Percentiles rank a stretch among this genome's conserved stretches.
These are phyloP conservation scores for Xerocomellus intermedius DNA, from an alignment of 768 basidiomycete genomes.

Conservation along the genomic window DNA sequence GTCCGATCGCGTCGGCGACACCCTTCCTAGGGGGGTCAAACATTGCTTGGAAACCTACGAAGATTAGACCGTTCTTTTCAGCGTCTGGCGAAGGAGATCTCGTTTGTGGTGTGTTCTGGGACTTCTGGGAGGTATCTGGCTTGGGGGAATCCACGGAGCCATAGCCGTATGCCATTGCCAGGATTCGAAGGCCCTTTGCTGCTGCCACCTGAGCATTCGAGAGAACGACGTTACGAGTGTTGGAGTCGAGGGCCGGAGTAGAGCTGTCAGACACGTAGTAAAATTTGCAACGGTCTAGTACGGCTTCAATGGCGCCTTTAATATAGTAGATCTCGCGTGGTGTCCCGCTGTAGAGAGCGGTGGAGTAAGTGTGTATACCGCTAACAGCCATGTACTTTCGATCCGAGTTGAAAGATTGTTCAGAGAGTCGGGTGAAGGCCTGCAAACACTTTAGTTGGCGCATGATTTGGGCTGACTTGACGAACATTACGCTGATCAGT, in stretches of 20 bases:
- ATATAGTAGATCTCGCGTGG: constrained; percentile 81
- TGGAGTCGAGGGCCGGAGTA: constrained; percentile 72
- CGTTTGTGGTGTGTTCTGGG: constrained; percentile 25
- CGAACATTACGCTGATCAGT: constrained; percentile 71
- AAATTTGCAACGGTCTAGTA: constrained; percentile 82
- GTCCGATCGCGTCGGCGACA: constrained; percentile 83
- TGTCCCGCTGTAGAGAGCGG: constrained; percentile 28
- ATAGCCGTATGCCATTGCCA: constrained; percentile 90
- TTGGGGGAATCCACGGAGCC: constrained; percentile 48
- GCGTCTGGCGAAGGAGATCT: constrained; percentile 34
- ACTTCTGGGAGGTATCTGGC: constrained; percentile 19
- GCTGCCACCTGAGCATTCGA: constrained; percentile 71
- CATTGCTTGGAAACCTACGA: constrained; percentile 95
- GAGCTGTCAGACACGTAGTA: constrained; percentile 91
- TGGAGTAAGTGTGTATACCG: constrained; percentile 53
- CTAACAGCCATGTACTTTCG: constrained; percentile 91
- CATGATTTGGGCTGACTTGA: constrained; percentile 3
- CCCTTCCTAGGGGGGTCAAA: constrained; percentile 91
- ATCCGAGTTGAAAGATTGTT: constrained; percentile 91
- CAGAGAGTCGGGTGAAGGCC: constrained; percentile 70
- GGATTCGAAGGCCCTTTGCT: constrained; percentile 75
- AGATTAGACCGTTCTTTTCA: constrained; percentile 62
- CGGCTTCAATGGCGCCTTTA: constrained; percentile 88
- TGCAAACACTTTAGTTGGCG: constrained; percentile 26
- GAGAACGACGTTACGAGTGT: constrained; percentile 65